Conservation (phyloP, 345 rosid genomes). For the Brassica rapa region DNA sequence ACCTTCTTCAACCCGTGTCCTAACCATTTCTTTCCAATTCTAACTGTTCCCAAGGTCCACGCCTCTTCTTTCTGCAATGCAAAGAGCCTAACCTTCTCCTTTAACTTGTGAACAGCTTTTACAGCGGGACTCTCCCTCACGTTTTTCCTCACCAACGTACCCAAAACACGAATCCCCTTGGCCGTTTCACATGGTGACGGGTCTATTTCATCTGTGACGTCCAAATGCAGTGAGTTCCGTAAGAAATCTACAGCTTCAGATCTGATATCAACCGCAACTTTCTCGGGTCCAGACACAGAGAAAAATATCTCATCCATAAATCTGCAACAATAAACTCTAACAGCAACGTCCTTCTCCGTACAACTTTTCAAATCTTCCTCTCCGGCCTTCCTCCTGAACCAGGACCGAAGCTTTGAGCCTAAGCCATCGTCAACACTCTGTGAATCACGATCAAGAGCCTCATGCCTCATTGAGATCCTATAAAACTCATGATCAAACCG, state of each 20-base stretch:
- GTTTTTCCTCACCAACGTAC: conserved; percentile 59
- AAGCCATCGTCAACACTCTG: conserved; percentile 33
- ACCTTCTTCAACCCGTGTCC: conserved; percentile 89
- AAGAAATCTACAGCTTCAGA: conserved; percentile 56
- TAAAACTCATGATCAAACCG: conserved; percentile 67
- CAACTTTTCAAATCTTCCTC: conserved; percentile 39
- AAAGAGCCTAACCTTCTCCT: conserved; percentile 72
- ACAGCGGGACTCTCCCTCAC: conserved; percentile 62
- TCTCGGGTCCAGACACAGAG: conserved; percentile 68
- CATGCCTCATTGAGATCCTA: conserved; percentile 75
- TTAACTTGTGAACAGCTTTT: conserved; percentile 80
- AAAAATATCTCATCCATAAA: conserved; percentile 84
- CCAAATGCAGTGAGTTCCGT: conserved; percentile 53
- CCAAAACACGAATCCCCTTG: conserved; percentile 64
- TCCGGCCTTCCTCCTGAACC: conserved; percentile 83
- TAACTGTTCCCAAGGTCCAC: conserved; percentile 70
- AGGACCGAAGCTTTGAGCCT: conserved; percentile 67
- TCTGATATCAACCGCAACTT: conserved; percentile 57
- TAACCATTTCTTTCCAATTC: conserved; percentile 88
- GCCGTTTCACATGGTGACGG: conserved; percentile 50
- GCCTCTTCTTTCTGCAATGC: conserved; percentile 76
- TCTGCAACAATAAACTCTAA: conserved; percentile 69
- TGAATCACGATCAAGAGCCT: conserved; percentile 56
- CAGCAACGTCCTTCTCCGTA: conserved; percentile 34
- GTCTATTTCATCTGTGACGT: conserved; percentile 49